Base-by-base conservation (phyloP, 495 filamentous ascomycete species). In the Massariosphaeria phaeospora region DNA sequence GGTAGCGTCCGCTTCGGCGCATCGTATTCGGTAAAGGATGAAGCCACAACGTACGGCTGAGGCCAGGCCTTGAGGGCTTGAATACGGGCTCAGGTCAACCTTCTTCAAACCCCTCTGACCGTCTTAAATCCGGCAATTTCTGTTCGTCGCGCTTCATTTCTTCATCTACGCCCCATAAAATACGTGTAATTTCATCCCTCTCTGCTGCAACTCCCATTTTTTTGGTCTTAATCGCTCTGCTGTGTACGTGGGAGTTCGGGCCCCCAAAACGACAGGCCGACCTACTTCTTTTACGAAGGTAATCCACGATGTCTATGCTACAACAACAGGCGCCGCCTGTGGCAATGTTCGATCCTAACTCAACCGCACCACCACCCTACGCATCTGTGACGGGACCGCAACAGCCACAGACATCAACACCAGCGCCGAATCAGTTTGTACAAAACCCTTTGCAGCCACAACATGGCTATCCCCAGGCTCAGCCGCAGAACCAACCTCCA, bases 21-120 rank as follows among this genome's bases (percentile, higher is more conserved):
- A n/a, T 49, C 56, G 25, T 25, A 53, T 23, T 11, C 15, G 48
- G 56, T 18, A 47, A 53, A 34, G 49, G 3, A 61, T 36, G 20
- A 55, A 56, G 45, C 52, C 44, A 43, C 52, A 23, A 6, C 26
- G 41, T 57, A 48, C 59, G 53, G 53, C 59, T 62, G 52, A 62
- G 49, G 11, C n/a, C 20, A 46, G 41, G 58, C 46, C 38, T 43
- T 23, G n/a, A n/a, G n/a, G n/a, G 29, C 11, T n/a, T 17, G 15
- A 20, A 48, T 21, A 34, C 45, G 39, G 23, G 31, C 26, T 18
- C 30, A 41, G 27, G 27, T n/a, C 23, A 35, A 27, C 41, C 31
- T 40, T 45, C 20, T 47, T 25, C 45, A 36, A 36, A n/a, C 34
- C 12, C 26, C 54, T 48, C 34, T 43, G 9, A 8, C 23, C 12